phyloP scores from a whole-genome alignment of 441 rosid genomes.

The Gossypium lobatum region DNA sequence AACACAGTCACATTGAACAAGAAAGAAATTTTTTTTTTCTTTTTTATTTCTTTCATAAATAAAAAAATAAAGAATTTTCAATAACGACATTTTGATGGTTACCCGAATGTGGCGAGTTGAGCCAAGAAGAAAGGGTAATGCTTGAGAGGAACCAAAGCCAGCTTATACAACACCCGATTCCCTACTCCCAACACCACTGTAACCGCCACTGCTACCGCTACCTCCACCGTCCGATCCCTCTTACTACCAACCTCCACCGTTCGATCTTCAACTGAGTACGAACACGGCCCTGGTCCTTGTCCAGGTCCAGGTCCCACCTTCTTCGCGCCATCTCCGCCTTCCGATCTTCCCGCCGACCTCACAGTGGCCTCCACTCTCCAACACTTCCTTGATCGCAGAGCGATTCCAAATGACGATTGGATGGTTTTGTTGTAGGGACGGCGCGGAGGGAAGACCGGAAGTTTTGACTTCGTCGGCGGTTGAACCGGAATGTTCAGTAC shows the following conservation, averaged over 20 bases:
- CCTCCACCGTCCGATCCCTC: conserved; percentile 32
- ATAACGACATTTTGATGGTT: conserved; percentile 6
- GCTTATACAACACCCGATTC: conserved; percentile 75
- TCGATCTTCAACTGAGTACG: conserved; percentile 29
- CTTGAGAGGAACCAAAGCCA: conserved; percentile 82
- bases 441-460: conserved; percentile 25
- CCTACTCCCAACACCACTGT: conserved; percentile 80
- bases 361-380: conserved; percentile 16
- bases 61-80: no score
- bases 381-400: conserved; percentile 27
- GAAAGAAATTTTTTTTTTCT: neutral
- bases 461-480: conserved; percentile 19
- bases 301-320: conserved; percentile 12
- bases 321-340: conserved; percentile 23
- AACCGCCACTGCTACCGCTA: conserved; percentile 50
- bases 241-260: conserved; percentile 25
- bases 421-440: conserved; percentile 14
- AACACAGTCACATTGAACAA: neutral
- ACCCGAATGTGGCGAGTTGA: conserved; percentile 96
- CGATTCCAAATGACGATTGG: conserved; percentile 22
- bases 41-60: neutral
- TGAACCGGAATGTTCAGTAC: conserved; percentile 15
- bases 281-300: conserved; percentile 19
- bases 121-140: conserved; percentile 90
- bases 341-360: conserved; percentile 32